Evolutionary conservation across 1,284 basidiomycete genomes (phyloP), one percentile per base, ranked within the genome.

Genomic region (Cutaneotrichosporon sp.): DNA sequence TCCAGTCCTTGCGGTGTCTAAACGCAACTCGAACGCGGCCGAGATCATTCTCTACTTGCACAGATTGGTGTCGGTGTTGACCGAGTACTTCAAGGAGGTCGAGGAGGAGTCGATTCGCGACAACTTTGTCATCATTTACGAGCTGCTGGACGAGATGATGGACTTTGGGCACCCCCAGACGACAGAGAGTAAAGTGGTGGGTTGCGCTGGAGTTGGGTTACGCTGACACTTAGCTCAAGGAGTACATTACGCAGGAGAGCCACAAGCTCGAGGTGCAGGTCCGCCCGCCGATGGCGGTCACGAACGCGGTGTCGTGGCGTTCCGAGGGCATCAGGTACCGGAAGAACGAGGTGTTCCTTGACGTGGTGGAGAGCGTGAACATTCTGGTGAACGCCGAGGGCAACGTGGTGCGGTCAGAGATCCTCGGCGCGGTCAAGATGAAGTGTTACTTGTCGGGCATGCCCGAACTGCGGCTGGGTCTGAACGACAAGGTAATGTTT

Each of bases 401-500:
- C 38, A 96, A 94, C 66, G 96, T 98, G 37, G 90, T 98, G 14
- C 85, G 96, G 44, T 94, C 90, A 40, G 96, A 99, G 77, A 98
- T 98, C 63, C 78, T 98, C 3, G 96, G 96, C 9, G 90, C 93
- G 0, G 82, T 99, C 70, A 97, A 99, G 81, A 97, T 98, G 94
- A 98, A 98, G 77, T 98, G 94, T 73, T 98, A 97, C 74, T 81
- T 99, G 3, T 91, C 89, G 10, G 96, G 96, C 17, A 99, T 98
- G 96, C 96, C 96, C 12, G 96, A 99, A 72, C 80, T 98, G 49
- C 81, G 96, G 46, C 76, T 99, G 30, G 96, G 96, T 0, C 79
- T 99, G 53, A 98, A 99, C 76, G 96, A 99, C 78, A 98, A 98
- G 77, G 93, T 97, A 73, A 97, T 97, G 93, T 97, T 98, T 66